Percentiles rank a stretch among this genome's conserved stretches.
phyloP scores from a whole-genome alignment of 176 grass and related monocot species.

The Bothriochloa decipiens region DNA sequence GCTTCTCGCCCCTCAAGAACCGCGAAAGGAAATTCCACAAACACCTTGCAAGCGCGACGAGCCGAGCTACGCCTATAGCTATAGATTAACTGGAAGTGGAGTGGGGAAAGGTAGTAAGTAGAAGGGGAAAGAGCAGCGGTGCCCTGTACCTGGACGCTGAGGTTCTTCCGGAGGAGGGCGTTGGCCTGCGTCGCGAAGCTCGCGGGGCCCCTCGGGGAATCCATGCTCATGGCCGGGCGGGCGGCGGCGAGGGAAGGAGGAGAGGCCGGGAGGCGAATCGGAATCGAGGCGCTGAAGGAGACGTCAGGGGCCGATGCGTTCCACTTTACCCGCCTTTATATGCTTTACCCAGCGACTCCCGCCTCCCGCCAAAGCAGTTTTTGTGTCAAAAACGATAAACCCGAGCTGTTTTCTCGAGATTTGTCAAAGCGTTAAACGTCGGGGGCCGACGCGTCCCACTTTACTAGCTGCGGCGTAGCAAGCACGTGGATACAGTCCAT shows the following conservation, averaged over 20 bases:
- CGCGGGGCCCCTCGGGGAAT: slow-evolving; percentile 38
- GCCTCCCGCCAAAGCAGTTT: neutral
- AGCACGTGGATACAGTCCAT: too few species aligned
- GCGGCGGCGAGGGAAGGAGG: neutral
- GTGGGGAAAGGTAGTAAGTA: too few species aligned
- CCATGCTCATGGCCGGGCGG: neutral
- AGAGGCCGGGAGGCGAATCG: neutral
- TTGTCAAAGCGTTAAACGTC: too few species aligned
- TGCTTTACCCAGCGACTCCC: neutral
- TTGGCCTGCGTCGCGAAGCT: slow-evolving; percentile 58
- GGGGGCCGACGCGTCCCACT: too few species aligned
- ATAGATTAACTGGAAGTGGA: neutral
- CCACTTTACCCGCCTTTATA: slow-evolving; percentile 26
- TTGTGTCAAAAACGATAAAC: neutral
- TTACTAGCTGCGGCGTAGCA: too few species aligned
- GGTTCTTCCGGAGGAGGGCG: slow-evolving; percentile 67
- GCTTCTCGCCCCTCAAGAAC: neutral
- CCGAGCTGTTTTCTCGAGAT: neutral
- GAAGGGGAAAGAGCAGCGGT: neutral
- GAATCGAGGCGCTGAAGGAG: neutral
- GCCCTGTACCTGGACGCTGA: slow-evolving; percentile 54
- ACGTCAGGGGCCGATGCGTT: neutral
- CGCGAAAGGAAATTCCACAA: slow-evolving; percentile 26
- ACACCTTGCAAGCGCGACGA: slow-evolving; percentile 1
- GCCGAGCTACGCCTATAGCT: neutral